Conservation (phyloP, 208 protist species). For the Wallacemonas sp. region DNA sequence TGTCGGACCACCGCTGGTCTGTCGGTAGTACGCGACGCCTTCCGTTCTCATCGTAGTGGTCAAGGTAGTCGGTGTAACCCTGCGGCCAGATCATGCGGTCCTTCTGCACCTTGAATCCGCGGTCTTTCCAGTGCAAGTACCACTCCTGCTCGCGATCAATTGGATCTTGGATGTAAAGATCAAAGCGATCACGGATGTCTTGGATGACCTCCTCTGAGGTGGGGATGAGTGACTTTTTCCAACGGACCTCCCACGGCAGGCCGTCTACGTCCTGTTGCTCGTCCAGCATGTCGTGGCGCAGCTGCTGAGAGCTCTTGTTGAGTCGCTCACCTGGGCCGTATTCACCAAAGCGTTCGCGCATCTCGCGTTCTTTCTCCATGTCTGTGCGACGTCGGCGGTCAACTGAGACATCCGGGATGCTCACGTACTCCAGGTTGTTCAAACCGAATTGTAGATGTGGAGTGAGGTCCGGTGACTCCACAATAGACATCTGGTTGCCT, state of each 20-base stretch:
- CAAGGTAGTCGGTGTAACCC: slow-evolving; percentile 90
- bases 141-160: slow-evolving; percentile 90
- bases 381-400: slow-evolving; percentile 55
- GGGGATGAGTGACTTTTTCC: slow-evolving; percentile 79
- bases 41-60: slow-evolving; percentile 88
- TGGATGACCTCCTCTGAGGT: slow-evolving; percentile 88
- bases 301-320: slow-evolving; percentile 69
- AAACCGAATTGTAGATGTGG: slow-evolving; percentile 74
- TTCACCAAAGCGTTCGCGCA: slow-evolving; percentile 69
- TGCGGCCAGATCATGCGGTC: slow-evolving; percentile 92
- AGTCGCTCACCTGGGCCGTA: slow-evolving; percentile 79
- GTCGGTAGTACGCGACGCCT: slow-evolving; percentile 79
- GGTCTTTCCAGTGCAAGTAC: slow-evolving; percentile 91
- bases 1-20: slow-evolving; percentile 87
- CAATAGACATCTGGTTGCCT: slow-evolving; percentile 72
- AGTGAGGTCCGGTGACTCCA: slow-evolving; percentile 76
- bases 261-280: slow-evolving; percentile 89
- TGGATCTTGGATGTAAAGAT: slow-evolving; percentile 85
- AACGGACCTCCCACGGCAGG: slow-evolving; percentile 88
- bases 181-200: slow-evolving; percentile 87
- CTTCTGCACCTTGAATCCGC: slow-evolving; percentile 84
- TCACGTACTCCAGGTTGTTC: slow-evolving; percentile 77
- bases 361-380: slow-evolving; percentile 76
- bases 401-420: slow-evolving; percentile 57
- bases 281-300: slow-evolving; percentile 77